These are phyloP conservation scores for Biscogniauxia sp. DNA, from an alignment of 2,329 filamentous ascomycete genomes.

Conservation along the genomic window DNA sequence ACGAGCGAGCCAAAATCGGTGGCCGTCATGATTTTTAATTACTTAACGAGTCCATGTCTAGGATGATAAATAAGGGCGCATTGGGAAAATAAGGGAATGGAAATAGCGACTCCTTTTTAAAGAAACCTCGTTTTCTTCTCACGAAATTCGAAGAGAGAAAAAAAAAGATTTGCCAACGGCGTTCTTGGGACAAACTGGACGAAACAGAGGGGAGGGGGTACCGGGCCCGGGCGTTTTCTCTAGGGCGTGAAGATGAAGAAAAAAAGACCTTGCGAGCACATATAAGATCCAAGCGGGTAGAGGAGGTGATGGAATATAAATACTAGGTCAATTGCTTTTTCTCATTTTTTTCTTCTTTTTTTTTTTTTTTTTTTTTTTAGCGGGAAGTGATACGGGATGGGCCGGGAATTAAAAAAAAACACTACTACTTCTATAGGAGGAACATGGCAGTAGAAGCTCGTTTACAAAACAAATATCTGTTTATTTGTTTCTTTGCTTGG, in stretches of 20 bases:
- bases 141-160: slow-evolving; percentile 6
- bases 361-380: neutral
- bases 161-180: neutral
- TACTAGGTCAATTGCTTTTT: slow-evolving; percentile 1
- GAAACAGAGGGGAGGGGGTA: neutral
- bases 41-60: slow-evolving; percentile 7
- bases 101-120: slow-evolving; percentile 11
- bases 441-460: neutral
- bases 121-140: slow-evolving; percentile 7
- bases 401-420: neutral
- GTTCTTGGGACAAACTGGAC: neutral
- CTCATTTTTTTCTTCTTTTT: neutral
- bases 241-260: too few species aligned
- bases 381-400: neutral
- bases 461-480: too few species aligned
- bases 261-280: neutral
- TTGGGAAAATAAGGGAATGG: slow-evolving; percentile 11
- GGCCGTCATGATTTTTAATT: slow-evolving; percentile 22
- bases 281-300: slow-evolving; percentile 7
- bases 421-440: neutral
- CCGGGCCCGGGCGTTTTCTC: neutral
- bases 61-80: slow-evolving; percentile 6
- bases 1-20: slow-evolving; percentile 27
- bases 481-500: too few species aligned
- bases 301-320: slow-evolving; percentile 8